Evolutionary conservation across 495 filamentous ascomycete genomes (phyloP).

Genomic region (Thozetella sp.): DNA sequence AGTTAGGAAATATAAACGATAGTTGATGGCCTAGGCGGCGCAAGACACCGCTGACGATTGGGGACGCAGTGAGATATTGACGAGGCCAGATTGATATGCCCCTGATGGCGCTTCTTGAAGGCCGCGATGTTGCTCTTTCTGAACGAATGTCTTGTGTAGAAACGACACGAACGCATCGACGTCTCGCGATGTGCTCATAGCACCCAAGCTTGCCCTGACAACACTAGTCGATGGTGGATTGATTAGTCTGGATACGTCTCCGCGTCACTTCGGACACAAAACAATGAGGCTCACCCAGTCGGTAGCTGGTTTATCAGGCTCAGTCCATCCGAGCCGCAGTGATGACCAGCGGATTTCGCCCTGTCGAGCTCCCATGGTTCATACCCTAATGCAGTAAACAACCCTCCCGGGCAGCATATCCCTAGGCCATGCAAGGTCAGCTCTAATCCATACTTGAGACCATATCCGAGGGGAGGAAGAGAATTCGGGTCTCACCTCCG

Average conservation of each 20-base stretch:
- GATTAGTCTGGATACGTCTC: conserved; percentile 10
- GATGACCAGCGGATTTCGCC: conserved; percentile 63
- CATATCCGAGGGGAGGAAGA: conserved; percentile 29
- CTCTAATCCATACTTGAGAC: conserved; percentile 49
- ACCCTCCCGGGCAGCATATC: conserved; percentile 45
- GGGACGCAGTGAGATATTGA: neutral
- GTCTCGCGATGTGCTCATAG: conserved; percentile 68
- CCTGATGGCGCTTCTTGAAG: neutral
- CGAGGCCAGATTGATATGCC: neutral
- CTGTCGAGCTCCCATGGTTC: conserved; percentile 63
- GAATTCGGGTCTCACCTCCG: conserved; percentile 58
- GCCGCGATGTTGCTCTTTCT: conserved; percentile 13
- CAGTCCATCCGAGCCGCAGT: conserved; percentile 44
- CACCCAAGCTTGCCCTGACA: conserved; percentile 68
- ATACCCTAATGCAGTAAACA: conserved; percentile 44
- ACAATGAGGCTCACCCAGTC: conserved; percentile 20
- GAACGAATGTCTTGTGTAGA: conserved; percentile 50
- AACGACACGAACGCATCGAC: conserved; percentile 61
- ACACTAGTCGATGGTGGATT: conserved; percentile 35
- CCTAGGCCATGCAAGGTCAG: conserved; percentile 39
- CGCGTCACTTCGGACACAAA: neutral
- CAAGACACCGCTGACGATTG: neutral
- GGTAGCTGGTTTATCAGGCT: conserved; percentile 30
- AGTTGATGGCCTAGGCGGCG: no score
- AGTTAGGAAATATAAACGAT: no score